Evolutionary conservation across 441 rosid genomes (phyloP).

Genomic region (Capsella rubella): DNA sequence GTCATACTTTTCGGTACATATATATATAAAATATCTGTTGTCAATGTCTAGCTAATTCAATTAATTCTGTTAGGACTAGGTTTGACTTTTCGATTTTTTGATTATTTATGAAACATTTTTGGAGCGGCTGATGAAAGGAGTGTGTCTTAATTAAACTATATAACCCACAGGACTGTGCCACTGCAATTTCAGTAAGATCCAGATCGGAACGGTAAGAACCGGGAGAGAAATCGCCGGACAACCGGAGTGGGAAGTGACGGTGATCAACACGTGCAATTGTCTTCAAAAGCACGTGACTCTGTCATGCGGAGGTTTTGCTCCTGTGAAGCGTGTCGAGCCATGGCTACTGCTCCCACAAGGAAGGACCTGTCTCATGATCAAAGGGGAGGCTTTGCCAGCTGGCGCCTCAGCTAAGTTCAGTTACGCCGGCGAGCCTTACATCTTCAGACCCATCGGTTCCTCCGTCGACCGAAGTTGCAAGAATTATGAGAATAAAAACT

Average conservation of each 20-base stretch:
- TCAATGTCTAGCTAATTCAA: background rate
- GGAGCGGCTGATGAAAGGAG: background rate
- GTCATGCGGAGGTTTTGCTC: slow-evolving; percentile 42
- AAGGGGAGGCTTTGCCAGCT: slow-evolving; percentile 40
- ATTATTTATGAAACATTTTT: background rate
- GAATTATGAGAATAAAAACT: background rate
- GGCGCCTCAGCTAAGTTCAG: slow-evolving; percentile 21
- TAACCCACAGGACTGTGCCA: slow-evolving; percentile 33
- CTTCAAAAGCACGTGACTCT: slow-evolving; percentile 34
- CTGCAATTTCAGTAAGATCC: slow-evolving; percentile 39
- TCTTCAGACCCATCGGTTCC: slow-evolving; percentile 35
- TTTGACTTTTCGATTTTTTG: background rate
- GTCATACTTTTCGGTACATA: slow-evolving; percentile 19
- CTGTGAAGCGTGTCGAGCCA: slow-evolving; percentile 39
- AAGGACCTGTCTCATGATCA: slow-evolving; percentile 41
- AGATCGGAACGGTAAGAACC: slow-evolving; percentile 41
- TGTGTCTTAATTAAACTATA: background rate
- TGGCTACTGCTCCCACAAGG: slow-evolving; percentile 34
- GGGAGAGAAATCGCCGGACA: slow-evolving; percentile 31
- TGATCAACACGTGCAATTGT: slow-evolving; percentile 50
- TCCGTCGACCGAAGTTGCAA: slow-evolving; percentile 25
- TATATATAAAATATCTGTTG: background rate
- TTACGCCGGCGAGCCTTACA: slow-evolving; percentile 38
- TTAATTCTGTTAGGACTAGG: background rate
- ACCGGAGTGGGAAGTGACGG: slow-evolving; percentile 49